Evolutionary conservation across 2,329 filamentous ascomycete species (phyloP), one percentile per base, ranked within the genome.

Genomic region (Fusarium longipes): DNA sequence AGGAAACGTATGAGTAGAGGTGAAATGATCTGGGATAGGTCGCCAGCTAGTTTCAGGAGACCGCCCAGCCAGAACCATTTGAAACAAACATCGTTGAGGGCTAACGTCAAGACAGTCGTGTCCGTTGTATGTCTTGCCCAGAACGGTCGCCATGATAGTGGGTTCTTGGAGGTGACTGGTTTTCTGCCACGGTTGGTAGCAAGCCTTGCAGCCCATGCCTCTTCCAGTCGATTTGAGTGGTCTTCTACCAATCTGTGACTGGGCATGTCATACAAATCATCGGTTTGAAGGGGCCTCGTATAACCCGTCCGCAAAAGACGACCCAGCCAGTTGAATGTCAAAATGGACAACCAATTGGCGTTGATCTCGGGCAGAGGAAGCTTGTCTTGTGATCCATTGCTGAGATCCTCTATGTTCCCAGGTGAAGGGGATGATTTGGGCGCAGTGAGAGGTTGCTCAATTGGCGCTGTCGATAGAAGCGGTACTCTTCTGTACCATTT

Each of bases 401-500:
- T 30, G 25, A 52, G 57, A n/a, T 52, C 36, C 27, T 60, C 57
- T 22, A 60, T 11, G 36, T 51, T 45, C 7, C 15, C 57, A 17
- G 63, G 58, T 11, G 33, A 52, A 55, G 67, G 15, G 5, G 2
- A 36, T 3, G 52, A 50, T 17, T 36, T 52, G 15, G 57, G 43
- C 12, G 36, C n/a, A 9, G 57, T 60, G 9, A 60, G 54, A 4
- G 43, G 33, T 3, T 52, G 36, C 12, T 36, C 18, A 18, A 68
- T 68, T 9, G 66, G 51, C 42, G 56, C 55, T 27, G 53, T 67
- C 14, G 74, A 76, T 5, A 76, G 15, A 25, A 76, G 71, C 0
- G 75, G 75, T 2, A 76, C 74, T 33, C 72, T 63, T 43, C 75
- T 69, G 63, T 76, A 76, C 75, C 75, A 76, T 39, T 72, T 76